Evolutionary conservation across 1,284 basidiomycete species (phyloP).

Genomic region (Rhodotorula glutinis): DNA sequence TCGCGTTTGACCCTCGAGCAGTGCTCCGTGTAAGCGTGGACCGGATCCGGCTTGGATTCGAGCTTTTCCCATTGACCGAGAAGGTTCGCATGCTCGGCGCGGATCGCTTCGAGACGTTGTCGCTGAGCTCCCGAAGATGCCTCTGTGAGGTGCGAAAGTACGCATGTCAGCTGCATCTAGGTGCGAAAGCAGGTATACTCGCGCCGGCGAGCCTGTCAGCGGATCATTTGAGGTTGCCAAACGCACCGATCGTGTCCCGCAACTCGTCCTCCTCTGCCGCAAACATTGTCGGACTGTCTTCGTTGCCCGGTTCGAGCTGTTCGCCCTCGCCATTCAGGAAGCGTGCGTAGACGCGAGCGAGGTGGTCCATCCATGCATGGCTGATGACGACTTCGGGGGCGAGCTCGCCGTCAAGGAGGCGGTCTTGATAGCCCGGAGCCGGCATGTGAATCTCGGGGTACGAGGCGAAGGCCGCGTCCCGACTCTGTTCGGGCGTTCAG

Average conservation of each 20-base stretch:
- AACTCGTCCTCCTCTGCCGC: conserved; percentile 23
- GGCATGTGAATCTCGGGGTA: conserved; percentile 38
- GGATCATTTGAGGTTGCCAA: too few relatives aligned
- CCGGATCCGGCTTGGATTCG: conserved; percentile 17
- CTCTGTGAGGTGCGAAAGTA: not conserved
- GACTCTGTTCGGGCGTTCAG: conserved; percentile 9
- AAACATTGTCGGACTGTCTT: not conserved
- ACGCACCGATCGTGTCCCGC: conserved; percentile 20
- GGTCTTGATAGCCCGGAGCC: conserved; percentile 12
- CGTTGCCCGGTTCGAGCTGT: conserved; percentile 8
- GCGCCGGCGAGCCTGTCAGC: too few relatives aligned
- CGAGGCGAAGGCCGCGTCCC: conserved; percentile 33
- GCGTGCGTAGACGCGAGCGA: conserved; percentile 30
- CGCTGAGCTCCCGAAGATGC: conserved; percentile 17
- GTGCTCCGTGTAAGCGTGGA: conserved; percentile 13
- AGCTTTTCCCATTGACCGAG: conserved; percentile 32
- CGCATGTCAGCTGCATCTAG: not conserved
- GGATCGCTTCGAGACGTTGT: conserved; percentile 35
- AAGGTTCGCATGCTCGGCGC: conserved; percentile 25
- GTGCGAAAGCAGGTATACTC: too few relatives aligned
- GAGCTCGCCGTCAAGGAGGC: not conserved
- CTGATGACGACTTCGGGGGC: conserved; percentile 28
- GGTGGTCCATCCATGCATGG: conserved; percentile 40
- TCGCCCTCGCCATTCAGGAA: conserved; percentile 39
- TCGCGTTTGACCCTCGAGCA: conserved; percentile 4